Percentiles rank a stretch among this genome's conserved stretches.
Evolutionary conservation across 2,329 filamentous ascomycete species (phyloP).

Genomic region (Claviceps capensis): DNA sequence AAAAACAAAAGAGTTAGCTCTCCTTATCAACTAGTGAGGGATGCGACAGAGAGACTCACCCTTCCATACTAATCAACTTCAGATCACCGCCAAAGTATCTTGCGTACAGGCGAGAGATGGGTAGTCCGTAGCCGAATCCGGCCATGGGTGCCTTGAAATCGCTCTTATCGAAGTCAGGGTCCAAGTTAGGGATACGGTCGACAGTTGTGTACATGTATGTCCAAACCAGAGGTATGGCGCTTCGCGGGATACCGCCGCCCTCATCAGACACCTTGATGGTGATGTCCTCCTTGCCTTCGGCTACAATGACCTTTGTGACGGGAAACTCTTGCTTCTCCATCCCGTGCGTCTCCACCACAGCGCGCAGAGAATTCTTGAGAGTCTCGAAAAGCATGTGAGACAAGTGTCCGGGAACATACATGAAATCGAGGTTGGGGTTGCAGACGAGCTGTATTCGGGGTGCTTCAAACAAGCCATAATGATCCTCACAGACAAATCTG

Average conservation of each 20-base stretch:
- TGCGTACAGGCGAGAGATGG: constrained; percentile 87
- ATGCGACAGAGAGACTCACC: constrained; percentile 42
- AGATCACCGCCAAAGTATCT: constrained; percentile 95
- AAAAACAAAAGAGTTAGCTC: constrained; percentile 1
- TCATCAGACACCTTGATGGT: constrained; percentile 98
- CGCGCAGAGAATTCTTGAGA: constrained; percentile 92
- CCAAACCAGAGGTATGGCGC: constrained; percentile 94
- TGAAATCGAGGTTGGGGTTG: constrained; percentile 88
- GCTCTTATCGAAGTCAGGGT: constrained; percentile 96
- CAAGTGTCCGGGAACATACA: constrained; percentile 98
- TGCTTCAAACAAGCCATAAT: constrained; percentile 93
- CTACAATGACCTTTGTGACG: constrained; percentile 92
- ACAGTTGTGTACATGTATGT: constrained; percentile 99
- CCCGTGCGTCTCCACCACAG: constrained; percentile 89
- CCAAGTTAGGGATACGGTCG: constrained; percentile 83
- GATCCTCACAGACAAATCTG: constrained; percentile 96
- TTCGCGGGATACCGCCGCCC: constrained; percentile 87
- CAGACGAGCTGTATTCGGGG: constrained; percentile 95
- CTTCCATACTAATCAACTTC: constrained; percentile 98
- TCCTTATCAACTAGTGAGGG: neutral
- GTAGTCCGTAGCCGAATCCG: constrained; percentile 93
- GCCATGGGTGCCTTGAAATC: constrained; percentile 99
- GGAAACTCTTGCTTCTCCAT: constrained; percentile 94
- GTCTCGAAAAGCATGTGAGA: constrained; percentile 99
- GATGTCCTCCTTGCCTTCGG: constrained; percentile 95